Percentiles rank a stretch among this genome's conserved stretches.
Evolutionary conservation across 495 filamentous ascomycete species (phyloP).

Genomic region (Annulohypoxylon bovei): DNA sequence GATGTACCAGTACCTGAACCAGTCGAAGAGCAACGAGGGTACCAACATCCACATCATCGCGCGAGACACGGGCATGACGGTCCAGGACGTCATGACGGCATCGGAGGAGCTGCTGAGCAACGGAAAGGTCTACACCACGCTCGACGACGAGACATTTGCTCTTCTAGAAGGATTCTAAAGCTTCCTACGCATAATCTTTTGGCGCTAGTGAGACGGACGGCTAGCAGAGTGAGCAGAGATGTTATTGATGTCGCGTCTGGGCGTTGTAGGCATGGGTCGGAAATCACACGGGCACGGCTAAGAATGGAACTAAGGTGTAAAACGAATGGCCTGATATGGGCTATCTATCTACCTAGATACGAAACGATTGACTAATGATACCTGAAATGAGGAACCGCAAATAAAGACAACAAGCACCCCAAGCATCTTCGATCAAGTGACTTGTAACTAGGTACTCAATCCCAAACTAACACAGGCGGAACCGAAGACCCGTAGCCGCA

Average conservation of each 20-base stretch:
- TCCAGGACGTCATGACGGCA: slow-evolving; percentile 75
- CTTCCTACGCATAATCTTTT: not conserved
- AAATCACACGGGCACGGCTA: slow-evolving; percentile 13
- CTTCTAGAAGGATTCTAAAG: slow-evolving; percentile 63
- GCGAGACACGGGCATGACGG: slow-evolving; percentile 65
- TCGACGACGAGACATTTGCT: slow-evolving; percentile 87
- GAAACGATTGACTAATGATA: slow-evolving; percentile 43
- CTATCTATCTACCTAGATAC: slow-evolving; percentile 41
- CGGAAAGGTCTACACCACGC: slow-evolving; percentile 86
- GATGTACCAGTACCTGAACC: slow-evolving; percentile 72
- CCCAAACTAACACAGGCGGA: slow-evolving; percentile 7
- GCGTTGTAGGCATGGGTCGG: slow-evolving; percentile 29
- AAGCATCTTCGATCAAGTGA: slow-evolving; percentile 14
- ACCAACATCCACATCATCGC: slow-evolving; percentile 81
- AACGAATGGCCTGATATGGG: slow-evolving; percentile 36
- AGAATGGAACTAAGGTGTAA: slow-evolving; percentile 25
- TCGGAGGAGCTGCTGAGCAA: slow-evolving; percentile 78
- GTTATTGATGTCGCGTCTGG: slow-evolving; percentile 3
- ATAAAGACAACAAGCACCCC: slow-evolving; percentile 1
- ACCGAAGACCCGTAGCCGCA: slow-evolving; percentile 14
- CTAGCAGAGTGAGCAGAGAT: not conserved
- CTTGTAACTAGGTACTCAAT: slow-evolving; percentile 14
- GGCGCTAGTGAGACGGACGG: not conserved
- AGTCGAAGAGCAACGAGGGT: slow-evolving; percentile 79
- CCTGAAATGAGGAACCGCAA: slow-evolving; percentile 26